Conservation (phyloP, 768 basidiomycete genomes). For the Panaeolus cyanescens region DNA sequence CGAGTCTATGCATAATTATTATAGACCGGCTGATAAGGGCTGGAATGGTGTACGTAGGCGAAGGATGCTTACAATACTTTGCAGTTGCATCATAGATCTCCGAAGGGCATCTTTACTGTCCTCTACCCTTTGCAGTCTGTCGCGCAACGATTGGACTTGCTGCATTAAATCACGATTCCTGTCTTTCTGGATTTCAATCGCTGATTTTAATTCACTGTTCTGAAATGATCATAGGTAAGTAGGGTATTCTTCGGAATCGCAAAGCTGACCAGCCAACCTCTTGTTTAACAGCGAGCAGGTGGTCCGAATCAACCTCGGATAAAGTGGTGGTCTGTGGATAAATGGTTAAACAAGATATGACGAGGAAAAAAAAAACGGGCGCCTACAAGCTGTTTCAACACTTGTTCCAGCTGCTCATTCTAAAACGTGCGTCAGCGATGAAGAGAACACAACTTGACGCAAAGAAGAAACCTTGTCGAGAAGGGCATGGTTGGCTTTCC, state of each 20-base stretch:
- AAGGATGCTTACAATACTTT: constrained; percentile 21
- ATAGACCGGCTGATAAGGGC: not conserved
- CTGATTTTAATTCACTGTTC: constrained; percentile 22
- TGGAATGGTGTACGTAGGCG: not conserved
- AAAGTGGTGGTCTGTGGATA: not conserved
- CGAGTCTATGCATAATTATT: constrained; percentile 19
- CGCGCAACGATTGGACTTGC: constrained; percentile 21
- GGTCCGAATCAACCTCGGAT: not conserved
- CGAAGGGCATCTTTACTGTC: constrained; percentile 26
- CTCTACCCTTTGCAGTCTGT: constrained; percentile 29
- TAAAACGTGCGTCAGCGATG: not conserved
- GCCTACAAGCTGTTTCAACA: not conserved
- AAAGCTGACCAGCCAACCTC: not conserved
- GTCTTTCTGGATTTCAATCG: constrained; percentile 16
- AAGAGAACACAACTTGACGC: not conserved
- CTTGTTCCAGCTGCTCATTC: constrained; percentile 12
- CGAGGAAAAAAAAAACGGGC: not conserved
- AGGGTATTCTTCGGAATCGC: not conserved
- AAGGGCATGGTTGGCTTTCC: constrained; percentile 11
- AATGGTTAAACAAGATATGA: not conserved
- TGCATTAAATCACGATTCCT: constrained; percentile 22
- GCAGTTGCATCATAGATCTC: constrained; percentile 29
- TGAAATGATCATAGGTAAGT: constrained; percentile 6
- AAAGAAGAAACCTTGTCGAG: constrained; percentile 5
- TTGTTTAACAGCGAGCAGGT: not conserved